phyloP scores from a whole-genome alignment of 2,329 filamentous ascomycete genomes.

The Colletotrichum sp. region DNA sequence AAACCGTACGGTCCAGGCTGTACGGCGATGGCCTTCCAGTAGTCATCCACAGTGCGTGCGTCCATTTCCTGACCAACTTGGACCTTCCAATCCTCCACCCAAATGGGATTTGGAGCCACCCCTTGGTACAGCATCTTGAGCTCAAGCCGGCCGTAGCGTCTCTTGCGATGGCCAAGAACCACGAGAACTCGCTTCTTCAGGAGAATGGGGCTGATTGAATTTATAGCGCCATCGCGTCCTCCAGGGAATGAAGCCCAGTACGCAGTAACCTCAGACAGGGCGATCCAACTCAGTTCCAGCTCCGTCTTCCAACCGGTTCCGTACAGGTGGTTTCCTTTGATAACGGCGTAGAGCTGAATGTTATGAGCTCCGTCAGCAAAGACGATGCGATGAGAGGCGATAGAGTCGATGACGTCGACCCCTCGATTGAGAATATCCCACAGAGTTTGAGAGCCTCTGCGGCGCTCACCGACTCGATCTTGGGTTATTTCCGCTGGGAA shows the following conservation, averaged over 20 bases:
- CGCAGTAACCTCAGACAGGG: background rate
- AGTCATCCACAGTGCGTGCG: background rate
- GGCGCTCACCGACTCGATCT: background rate
- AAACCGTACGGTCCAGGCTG: background rate
- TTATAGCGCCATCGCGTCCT: background rate
- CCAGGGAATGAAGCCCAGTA: background rate
- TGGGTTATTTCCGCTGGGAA: background rate
- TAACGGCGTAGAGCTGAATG: background rate
- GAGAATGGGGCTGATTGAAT: background rate
- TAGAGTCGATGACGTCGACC: background rate
- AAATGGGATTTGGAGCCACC: background rate
- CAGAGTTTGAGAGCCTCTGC: background rate
- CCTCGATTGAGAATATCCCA: background rate
- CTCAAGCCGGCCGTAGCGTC: background rate
- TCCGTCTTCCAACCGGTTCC: background rate
- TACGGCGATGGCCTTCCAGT: background rate
- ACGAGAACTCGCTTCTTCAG: background rate
- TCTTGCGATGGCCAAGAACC: background rate
- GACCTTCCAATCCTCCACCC: background rate
- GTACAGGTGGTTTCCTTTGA: background rate
- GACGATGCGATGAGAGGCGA: background rate
- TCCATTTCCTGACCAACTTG: background rate
- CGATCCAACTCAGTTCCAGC: background rate
- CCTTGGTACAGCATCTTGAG: background rate
- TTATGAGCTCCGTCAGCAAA: background rate